Percentiles rank a stretch among this genome's conserved stretches.
Evolutionary conservation across 2,329 filamentous ascomycete genomes (phyloP).

Genomic region (Passalora sequoiae): DNA sequence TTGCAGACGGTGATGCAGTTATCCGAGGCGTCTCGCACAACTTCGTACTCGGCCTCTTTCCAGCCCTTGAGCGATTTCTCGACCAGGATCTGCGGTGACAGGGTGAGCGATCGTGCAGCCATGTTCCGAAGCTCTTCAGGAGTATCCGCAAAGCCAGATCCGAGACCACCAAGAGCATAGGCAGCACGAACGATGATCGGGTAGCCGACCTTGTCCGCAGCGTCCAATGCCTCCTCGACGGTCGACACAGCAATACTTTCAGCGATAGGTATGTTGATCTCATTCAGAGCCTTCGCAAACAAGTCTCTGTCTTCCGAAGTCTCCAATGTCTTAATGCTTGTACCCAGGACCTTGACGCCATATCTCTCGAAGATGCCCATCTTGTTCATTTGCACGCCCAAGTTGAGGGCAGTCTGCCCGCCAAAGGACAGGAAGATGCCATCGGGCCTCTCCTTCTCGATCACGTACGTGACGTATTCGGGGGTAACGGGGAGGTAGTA

Average conservation of each 20-base stretch:
- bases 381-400: slow-evolving; percentile 95
- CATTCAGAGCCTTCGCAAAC: slow-evolving; percentile 89
- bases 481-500: slow-evolving; percentile 97
- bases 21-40: slow-evolving; percentile 92
- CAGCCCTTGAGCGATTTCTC: slow-evolving; percentile 99
- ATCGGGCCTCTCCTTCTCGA: slow-evolving; percentile 91
- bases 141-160: slow-evolving; percentile 93
- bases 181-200: slow-evolving; percentile 97
- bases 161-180: slow-evolving; percentile 91
- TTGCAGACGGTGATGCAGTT: slow-evolving; percentile 99
- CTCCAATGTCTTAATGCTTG: slow-evolving; percentile 88
- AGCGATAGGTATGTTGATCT: slow-evolving; percentile 96
- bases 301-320: slow-evolving; percentile 93
- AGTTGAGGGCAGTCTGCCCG: slow-evolving; percentile 92
- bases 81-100: slow-evolving; percentile 93
- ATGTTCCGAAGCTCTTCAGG: slow-evolving; percentile 89
- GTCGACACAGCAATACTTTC: slow-evolving; percentile 90
- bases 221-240: slow-evolving; percentile 84
- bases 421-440: slow-evolving; percentile 97
- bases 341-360: slow-evolving; percentile 91
- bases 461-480: slow-evolving; percentile 96
- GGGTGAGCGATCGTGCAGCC: slow-evolving; percentile 83
- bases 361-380: slow-evolving; percentile 94
- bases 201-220: slow-evolving; percentile 82
- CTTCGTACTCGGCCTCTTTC: slow-evolving; percentile 99